phyloP scores from a whole-genome alignment of 2,329 filamentous ascomycete genomes.

The Monosporascus sp. region DNA sequence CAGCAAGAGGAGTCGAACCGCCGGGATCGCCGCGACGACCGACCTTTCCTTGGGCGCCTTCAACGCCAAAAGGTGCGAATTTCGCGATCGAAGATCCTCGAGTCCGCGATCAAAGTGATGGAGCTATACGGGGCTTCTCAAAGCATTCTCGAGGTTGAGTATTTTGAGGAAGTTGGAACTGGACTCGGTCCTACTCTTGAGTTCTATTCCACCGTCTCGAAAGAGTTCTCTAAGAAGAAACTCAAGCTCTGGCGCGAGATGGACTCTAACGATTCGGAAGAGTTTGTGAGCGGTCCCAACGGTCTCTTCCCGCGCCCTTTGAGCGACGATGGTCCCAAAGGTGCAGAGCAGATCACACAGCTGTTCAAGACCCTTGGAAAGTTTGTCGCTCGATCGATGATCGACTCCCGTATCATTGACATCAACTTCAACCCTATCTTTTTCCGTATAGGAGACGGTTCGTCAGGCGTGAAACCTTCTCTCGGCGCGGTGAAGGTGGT shows the following conservation, averaged over 20 bases:
- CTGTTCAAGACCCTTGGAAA: constrained; percentile 93
- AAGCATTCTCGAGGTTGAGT: constrained; percentile 93
- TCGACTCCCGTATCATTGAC: constrained; percentile 96
- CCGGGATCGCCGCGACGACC: constrained; percentile 79
- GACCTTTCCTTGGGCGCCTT: constrained; percentile 83
- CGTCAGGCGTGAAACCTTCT: constrained; percentile 66
- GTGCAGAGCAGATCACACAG: constrained; percentile 81
- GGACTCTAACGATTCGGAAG: constrained; percentile 64
- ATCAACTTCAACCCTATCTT: constrained; percentile 96
- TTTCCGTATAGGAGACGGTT: constrained; percentile 82
- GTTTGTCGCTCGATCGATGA: constrained; percentile 96
- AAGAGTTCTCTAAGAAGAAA: constrained; percentile 96
- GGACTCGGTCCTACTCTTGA: constrained; percentile 92
- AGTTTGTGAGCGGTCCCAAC: constrained; percentile 78
- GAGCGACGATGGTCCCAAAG: constrained; percentile 72
- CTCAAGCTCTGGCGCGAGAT: constrained; percentile 94
- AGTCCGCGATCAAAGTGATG: constrained; percentile 98
- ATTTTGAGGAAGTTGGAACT: constrained; percentile 97
- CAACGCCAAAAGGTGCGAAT: constrained; percentile 98
- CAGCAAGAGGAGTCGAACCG: constrained; percentile 76
- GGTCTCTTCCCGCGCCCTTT: constrained; percentile 91
- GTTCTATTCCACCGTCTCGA: constrained; percentile 96
- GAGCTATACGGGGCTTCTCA: constrained; percentile 96
- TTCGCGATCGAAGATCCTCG: constrained; percentile 86
- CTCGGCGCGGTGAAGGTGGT: constrained; percentile 86